phyloP scores from a whole-genome alignment of 331 rosid species.

The Prunus yedoensis region DNA sequence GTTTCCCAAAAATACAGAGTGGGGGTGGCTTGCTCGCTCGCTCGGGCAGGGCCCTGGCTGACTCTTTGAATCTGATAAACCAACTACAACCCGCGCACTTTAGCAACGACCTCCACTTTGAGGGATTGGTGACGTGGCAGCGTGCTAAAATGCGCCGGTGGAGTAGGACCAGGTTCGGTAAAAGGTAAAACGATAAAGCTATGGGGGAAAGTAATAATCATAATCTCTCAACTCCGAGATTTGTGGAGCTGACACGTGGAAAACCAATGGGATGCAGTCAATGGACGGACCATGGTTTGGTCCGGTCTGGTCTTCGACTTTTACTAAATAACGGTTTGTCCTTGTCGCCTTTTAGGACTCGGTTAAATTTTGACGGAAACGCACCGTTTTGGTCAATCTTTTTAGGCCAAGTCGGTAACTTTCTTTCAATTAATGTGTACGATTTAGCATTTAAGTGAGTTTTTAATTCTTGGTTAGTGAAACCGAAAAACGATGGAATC shows the following conservation, averaged over 20 bases:
- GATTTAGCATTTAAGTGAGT: not conserved
- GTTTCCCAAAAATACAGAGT: not conserved
- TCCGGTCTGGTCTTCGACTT: not conserved
- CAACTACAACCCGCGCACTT: slow-evolving; percentile 23
- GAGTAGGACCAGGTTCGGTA: not conserved
- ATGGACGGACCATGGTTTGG: not conserved
- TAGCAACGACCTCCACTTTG: slow-evolving; percentile 23
- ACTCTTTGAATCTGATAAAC: not conserved
- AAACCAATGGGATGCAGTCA: not conserved
- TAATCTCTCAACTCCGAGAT: slow-evolving; percentile 7
- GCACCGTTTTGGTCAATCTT: not conserved
- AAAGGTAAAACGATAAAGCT: not conserved
- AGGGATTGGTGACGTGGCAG: not conserved
- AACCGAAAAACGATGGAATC: slow-evolving; percentile 1
- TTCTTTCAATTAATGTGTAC: not conserved
- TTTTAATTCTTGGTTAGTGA: not conserved
- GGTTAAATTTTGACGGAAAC: not conserved
- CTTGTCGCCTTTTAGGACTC: not conserved
- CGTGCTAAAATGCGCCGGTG: slow-evolving; percentile 22
- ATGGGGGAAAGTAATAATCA: not conserved
- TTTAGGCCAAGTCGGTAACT: not conserved
- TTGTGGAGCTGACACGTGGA: slow-evolving; percentile 17
- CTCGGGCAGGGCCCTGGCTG: not conserved
- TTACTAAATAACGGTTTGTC: slow-evolving; percentile 7
- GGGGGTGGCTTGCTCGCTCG: not conserved